A percentile compares a stretch with the other conserved stretches of the same genome.
phyloP scores from a whole-genome alignment of 768 basidiomycete genomes.

The Cytidiella melzeri region DNA sequence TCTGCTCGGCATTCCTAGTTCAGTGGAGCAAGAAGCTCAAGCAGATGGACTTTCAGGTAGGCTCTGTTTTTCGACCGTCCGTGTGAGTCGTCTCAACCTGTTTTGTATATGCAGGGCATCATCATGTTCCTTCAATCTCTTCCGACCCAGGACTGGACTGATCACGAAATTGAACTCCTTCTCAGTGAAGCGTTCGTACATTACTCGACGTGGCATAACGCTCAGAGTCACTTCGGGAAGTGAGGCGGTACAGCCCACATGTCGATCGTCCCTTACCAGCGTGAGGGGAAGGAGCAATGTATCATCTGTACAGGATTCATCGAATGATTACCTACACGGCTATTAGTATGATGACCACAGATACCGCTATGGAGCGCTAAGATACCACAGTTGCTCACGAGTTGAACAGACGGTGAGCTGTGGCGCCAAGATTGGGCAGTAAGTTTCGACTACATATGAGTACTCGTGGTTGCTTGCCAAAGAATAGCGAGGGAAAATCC shows the following conservation, averaged over 20 bases:
- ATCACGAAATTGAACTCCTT: constrained; percentile 92
- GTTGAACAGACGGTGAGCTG: not conserved
- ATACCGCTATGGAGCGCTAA: too few relatives aligned
- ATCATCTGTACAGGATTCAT: not conserved
- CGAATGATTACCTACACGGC: too few relatives aligned
- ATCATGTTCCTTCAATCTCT: constrained; percentile 97
- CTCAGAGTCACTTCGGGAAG: constrained; percentile 74
- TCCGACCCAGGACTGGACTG: constrained; percentile 90
- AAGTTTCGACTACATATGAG: not conserved
- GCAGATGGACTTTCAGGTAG: constrained; percentile 97
- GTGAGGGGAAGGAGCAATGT: too few relatives aligned
- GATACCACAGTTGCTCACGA: too few relatives aligned
- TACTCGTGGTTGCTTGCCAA: not conserved
- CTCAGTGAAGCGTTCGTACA: constrained; percentile 95
- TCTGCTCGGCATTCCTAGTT: constrained; percentile 95
- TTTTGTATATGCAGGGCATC: constrained; percentile 73
- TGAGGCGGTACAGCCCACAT: not conserved
- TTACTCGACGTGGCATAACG: constrained; percentile 89
- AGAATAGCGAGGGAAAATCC: not conserved
- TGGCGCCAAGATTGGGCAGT: not conserved
- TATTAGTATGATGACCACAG: too few relatives aligned
- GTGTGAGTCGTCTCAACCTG: not conserved
- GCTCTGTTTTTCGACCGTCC: constrained; percentile 14
- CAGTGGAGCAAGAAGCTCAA: constrained; percentile 91
- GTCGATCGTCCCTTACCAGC: too few relatives aligned